phyloP scores from a whole-genome alignment of 495 filamentous ascomycete genomes.

The Trichodelitschia bisporula region DNA sequence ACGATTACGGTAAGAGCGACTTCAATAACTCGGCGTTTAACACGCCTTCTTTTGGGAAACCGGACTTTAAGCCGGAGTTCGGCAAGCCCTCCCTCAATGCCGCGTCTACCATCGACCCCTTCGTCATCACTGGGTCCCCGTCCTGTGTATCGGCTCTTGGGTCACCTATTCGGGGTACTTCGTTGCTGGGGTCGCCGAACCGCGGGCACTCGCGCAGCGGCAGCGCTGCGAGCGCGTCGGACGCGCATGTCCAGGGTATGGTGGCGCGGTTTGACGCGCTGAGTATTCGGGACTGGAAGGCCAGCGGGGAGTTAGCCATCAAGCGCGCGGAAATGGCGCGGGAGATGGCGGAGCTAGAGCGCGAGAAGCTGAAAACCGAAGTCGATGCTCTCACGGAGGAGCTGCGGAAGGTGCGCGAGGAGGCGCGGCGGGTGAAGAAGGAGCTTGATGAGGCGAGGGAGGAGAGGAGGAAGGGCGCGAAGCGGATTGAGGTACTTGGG shows the following conservation, averaged over 20 bases:
- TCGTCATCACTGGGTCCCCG: not conserved
- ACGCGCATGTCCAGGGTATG: conserved; percentile 71
- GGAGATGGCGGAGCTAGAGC: conserved; percentile 20
- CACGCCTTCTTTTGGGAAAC: too few relatives aligned
- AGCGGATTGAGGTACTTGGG: conserved; percentile 53
- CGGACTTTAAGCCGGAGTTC: too few relatives aligned
- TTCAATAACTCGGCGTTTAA: too few relatives aligned
- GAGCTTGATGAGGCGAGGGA: conserved; percentile 46
- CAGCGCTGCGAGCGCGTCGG: too few relatives aligned
- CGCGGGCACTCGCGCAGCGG: too few relatives aligned
- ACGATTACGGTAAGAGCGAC: too few relatives aligned
- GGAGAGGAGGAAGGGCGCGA: conserved; percentile 46
- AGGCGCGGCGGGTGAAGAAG: conserved; percentile 23
- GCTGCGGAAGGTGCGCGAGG: conserved; percentile 34
- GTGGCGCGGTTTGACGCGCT: conserved; percentile 65
- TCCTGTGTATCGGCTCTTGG: conserved; percentile 1
- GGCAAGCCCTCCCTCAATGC: conserved; percentile 14
- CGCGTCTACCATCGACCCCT: too few relatives aligned
- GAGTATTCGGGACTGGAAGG: conserved; percentile 18
- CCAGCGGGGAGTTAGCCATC: conserved; percentile 18
- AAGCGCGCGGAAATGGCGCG: conserved; percentile 50
- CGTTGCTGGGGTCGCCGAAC: too few relatives aligned
- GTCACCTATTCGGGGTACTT: conserved; percentile 15
- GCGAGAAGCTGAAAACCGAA: conserved; percentile 3
- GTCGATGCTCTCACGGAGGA: conserved; percentile 40